A percentile compares a stretch with the other conserved stretches of the same genome.
Evolutionary conservation across 2,329 filamentous ascomycete species (phyloP).

Genomic region (Sclerotinia spermophila): DNA sequence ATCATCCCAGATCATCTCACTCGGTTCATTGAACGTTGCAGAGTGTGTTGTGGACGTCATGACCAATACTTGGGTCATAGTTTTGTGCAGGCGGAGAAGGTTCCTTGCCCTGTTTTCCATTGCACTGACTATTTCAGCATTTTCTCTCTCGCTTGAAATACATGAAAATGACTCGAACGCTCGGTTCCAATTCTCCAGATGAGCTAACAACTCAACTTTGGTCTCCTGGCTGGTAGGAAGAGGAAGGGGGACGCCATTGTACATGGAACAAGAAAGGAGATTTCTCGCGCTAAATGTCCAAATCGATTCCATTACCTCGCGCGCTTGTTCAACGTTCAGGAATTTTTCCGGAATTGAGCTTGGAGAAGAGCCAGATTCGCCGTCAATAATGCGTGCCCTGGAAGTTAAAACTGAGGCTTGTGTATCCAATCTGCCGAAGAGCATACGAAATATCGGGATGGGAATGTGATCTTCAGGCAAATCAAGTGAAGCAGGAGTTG

Average conservation of each 20-base stretch:
- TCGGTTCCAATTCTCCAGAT: slow-evolving; percentile 7
- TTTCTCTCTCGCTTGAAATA: not conserved
- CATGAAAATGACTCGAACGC: not conserved
- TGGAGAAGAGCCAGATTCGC: not conserved
- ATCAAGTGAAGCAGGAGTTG: too few relatives aligned
- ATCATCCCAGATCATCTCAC: slow-evolving; percentile 20
- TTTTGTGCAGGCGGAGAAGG: slow-evolving; percentile 6
- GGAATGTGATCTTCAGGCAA: slow-evolving; percentile 15
- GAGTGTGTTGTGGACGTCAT: slow-evolving; percentile 4
- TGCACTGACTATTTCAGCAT: not conserved
- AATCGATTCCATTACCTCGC: slow-evolving; percentile 15
- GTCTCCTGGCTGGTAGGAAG: not conserved
- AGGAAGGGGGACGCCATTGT: slow-evolving; percentile 10
- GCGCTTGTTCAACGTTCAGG: not conserved
- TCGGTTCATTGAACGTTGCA: not conserved
- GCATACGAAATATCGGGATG: slow-evolving; percentile 18
- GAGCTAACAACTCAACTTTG: not conserved
- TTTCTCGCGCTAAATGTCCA: slow-evolving; percentile 8
- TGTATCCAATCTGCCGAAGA: slow-evolving; percentile 23
- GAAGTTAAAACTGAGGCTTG: slow-evolving; percentile 19
- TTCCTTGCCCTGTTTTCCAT: not conserved
- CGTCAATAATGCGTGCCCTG: slow-evolving; percentile 9
- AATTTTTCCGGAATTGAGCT: not conserved
- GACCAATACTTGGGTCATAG: slow-evolving; percentile 6
- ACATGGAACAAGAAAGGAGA: slow-evolving; percentile 15